Evolutionary conservation across 352 stramenopile genomes (phyloP).

Genomic region (Phytophthora litchii): DNA sequence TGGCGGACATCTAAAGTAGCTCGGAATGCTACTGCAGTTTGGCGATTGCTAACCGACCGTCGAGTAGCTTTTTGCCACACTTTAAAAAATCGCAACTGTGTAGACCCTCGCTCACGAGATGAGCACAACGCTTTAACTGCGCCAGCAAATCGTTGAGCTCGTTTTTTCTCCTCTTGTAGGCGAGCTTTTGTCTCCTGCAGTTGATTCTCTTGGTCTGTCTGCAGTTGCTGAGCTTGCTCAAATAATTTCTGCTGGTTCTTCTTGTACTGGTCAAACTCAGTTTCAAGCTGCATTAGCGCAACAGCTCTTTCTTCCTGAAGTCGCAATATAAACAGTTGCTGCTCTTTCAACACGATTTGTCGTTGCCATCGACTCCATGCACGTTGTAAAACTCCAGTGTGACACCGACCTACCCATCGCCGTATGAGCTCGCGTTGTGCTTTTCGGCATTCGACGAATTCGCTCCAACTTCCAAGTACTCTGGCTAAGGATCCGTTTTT

Average conservation of each 20-base stretch:
- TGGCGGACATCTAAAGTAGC: conserved; percentile 1
- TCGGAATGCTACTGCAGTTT: conserved; percentile 10
- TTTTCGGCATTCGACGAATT: conserved; percentile 23
- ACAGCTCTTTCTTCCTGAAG: conserved; percentile 13
- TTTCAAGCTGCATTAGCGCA: conserved; percentile 18
- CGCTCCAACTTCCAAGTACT: conserved; percentile 29
- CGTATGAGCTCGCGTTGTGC: conserved; percentile 31
- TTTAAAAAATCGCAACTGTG: conserved; percentile 16
- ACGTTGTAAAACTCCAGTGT: conserved; percentile 18
- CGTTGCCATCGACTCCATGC: conserved; percentile 41
- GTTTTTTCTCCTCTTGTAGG: conserved; percentile 15
- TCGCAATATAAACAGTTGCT: conserved; percentile 27
- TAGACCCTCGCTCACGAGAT: conserved; percentile 8
- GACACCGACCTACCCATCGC: conserved; percentile 22
- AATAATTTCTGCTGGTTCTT: conserved; percentile 10
- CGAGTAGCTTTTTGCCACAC: conserved; percentile 16
- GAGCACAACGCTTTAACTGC: conserved; percentile 23
- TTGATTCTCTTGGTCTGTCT: conserved; percentile 15
- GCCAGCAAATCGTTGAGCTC: conserved; percentile 17
- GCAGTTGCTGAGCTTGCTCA: conserved; percentile 4
- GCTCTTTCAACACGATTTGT: conserved; percentile 34
- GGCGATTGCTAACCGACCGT: conserved; percentile 5
- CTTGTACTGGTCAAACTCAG: conserved; percentile 19
- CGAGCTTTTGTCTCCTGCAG: conserved; percentile 10
- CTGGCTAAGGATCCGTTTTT: conserved; percentile 25